Percentiles rank a stretch among this genome's conserved stretches.
Evolutionary conservation across 495 filamentous ascomycete genomes (phyloP).

Genomic region (Penicillium ochrochloron): DNA sequence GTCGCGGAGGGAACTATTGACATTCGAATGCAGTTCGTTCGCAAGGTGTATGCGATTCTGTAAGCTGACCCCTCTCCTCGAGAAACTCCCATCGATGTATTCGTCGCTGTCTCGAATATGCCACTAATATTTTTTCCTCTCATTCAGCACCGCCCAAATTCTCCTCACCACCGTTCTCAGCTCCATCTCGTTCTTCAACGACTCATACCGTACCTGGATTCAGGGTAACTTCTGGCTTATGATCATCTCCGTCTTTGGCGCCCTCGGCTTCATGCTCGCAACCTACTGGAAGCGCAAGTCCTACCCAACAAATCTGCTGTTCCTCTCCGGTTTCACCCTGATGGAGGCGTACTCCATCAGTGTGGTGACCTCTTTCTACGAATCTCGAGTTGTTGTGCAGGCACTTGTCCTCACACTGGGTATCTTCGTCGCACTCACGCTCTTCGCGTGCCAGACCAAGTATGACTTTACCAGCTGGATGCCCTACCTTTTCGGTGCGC

Average conservation of each 20-base stretch:
- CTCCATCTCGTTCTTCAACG: conserved; percentile 82
- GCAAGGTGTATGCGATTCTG: conserved; percentile 89
- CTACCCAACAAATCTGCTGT: conserved; percentile 92
- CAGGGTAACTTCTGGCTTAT: conserved; percentile 82
- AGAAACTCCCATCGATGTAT: not conserved
- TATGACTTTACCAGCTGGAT: conserved; percentile 98
- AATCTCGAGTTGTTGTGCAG: conserved; percentile 80
- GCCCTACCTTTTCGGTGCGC: conserved; percentile 87
- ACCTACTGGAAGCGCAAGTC: conserved; percentile 99
- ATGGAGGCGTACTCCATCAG: conserved; percentile 93
- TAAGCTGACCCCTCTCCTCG: conserved; percentile 42
- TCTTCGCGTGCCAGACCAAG: conserved; percentile 96
- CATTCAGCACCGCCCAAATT: conserved; percentile 77
- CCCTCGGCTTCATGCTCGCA: conserved; percentile 79
- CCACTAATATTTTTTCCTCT: not conserved
- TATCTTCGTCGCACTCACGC: conserved; percentile 89
- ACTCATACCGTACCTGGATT: conserved; percentile 83
- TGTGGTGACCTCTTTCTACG: conserved; percentile 88
- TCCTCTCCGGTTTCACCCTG: conserved; percentile 88
- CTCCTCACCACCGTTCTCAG: conserved; percentile 80
- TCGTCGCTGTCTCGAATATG: not conserved
- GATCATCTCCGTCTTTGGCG: conserved; percentile 79
- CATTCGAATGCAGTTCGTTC: conserved; percentile 96
- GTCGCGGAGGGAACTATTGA: conserved; percentile 92
- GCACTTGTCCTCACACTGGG: conserved; percentile 88